phyloP scores from a whole-genome alignment of 208 protist species.

The Leishmania tropica region DNA sequence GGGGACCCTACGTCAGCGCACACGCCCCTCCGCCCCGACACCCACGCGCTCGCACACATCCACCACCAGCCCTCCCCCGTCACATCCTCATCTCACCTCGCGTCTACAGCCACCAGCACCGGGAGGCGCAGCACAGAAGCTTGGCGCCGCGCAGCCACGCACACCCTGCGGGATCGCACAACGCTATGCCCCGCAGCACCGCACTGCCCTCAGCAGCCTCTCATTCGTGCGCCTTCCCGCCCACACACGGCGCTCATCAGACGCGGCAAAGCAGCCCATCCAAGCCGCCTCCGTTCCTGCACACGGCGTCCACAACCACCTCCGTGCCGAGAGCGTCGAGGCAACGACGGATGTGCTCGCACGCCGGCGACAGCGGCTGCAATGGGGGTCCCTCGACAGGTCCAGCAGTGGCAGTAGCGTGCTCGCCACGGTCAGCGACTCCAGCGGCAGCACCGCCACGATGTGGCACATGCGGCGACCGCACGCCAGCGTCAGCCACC shows the following conservation, averaged over 20 bases:
- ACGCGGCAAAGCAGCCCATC: constrained; percentile 66
- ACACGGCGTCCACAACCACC: not conserved
- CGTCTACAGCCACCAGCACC: constrained; percentile 49
- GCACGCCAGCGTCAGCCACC: too few relatives aligned
- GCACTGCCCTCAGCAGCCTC: constrained; percentile 72
- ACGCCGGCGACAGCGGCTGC: too few relatives aligned
- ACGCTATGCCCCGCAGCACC: constrained; percentile 35
- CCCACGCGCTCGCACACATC: not conserved
- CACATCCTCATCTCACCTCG: not conserved
- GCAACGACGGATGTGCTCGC: too few relatives aligned
- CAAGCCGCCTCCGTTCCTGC: too few relatives aligned
- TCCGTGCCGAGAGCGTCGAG: too few relatives aligned
- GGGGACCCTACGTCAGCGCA: too few relatives aligned
- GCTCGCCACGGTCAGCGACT: too few relatives aligned
- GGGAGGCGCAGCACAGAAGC: constrained; percentile 67
- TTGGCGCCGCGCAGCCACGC: constrained; percentile 32
- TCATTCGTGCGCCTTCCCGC: constrained; percentile 59
- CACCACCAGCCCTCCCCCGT: not conserved
- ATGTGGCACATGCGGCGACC: too few relatives aligned
- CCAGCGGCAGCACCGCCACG: too few relatives aligned
- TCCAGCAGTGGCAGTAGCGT: not conserved
- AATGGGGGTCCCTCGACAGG: too few relatives aligned
- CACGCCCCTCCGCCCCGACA: not conserved
- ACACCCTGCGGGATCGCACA: constrained; percentile 11
- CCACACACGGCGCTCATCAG: constrained; percentile 38